Evolutionary conservation across 2,329 filamentous ascomycete genomes (phyloP).

Genomic region (Arthrocladium fulminans): DNA sequence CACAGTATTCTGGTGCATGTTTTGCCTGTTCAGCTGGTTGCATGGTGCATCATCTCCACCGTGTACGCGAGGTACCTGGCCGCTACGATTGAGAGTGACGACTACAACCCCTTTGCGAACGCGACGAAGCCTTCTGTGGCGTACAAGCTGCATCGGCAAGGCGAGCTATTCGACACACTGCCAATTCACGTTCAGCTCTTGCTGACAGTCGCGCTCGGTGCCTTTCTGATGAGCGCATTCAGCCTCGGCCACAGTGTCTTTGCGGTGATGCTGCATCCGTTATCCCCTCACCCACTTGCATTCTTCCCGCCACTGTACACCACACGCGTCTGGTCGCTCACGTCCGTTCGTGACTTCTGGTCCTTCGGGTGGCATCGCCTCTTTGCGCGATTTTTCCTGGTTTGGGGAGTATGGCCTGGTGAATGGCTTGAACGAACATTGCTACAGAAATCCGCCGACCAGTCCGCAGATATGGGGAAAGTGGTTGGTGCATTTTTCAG

Average conservation of each 20-base stretch:
- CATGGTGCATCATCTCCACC: constrained; percentile 29
- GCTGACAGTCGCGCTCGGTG: constrained; percentile 34
- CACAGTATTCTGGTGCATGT: constrained; percentile 35
- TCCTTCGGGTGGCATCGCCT: constrained; percentile 39
- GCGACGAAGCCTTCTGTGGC: not conserved
- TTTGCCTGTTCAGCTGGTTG: constrained; percentile 29
- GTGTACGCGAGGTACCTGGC: constrained; percentile 25
- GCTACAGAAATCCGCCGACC: constrained; percentile 27
- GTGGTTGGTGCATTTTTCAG: constrained; percentile 36
- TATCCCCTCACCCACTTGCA: constrained; percentile 33
- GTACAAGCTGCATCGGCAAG: not conserved
- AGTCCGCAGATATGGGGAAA: constrained; percentile 36
- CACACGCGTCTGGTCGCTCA: constrained; percentile 34
- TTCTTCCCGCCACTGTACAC: constrained; percentile 41
- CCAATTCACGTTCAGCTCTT: constrained; percentile 28
- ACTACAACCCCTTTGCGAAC: constrained; percentile 11
- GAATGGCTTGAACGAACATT: constrained; percentile 36
- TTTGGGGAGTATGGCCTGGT: constrained; percentile 39
- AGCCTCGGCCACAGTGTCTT: constrained; percentile 35
- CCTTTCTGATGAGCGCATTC: constrained; percentile 38
- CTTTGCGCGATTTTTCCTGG: constrained; percentile 37
- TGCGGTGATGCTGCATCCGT: constrained; percentile 32
- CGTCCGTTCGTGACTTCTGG: constrained; percentile 34
- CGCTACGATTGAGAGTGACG: constrained; percentile 14
- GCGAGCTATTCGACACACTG: constrained; percentile 29